Evolutionary conservation across 2,329 filamentous ascomycete species (phyloP), one percentile per base, ranked within the genome.

Genomic region (Nectriaceae sp.): DNA sequence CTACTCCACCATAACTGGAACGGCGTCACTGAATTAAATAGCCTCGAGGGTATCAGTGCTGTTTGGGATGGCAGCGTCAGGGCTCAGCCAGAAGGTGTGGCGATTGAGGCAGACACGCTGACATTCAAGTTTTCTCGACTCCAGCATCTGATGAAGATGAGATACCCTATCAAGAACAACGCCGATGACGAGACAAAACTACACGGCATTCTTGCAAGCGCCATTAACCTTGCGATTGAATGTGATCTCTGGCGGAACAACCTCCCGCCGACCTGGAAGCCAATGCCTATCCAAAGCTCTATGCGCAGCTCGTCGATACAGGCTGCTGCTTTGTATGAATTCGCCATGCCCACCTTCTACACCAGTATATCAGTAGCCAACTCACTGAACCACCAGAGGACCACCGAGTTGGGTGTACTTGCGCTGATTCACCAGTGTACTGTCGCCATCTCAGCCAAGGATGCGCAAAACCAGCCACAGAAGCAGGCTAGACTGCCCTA

Each of bases 1-100:
- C 21, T 48, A 15, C 46, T 48, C 16, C 16, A 48, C n/a, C 36
- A 40, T 37, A 37, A 13, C 10, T 16, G 41, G 41, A 20, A 44
- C 26, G 13, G n/a, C 11, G 3, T 36, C 13, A 10, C 18, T 15
- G 16, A 40, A 16, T 10, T 31, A 11, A 22, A 8, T 15, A 36
- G 21, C 8, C 19, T 45, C n/a, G 44, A 46, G 18, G 20, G 18
- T 11, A 8, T 46, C 21, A 19, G n/a, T 18, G 20, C 16, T 40
- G 26, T 40, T 5, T 46, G 44, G 36, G 24, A 33, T 11, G 11
- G 24, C 13, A 26, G 15, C 19, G 24, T 18, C 15, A 20, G 11
- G 13, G 10, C 18, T 15, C 19, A 21, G n/a, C 22, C 37, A 16
- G 10, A 19, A 26, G 24, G 44, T 10, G 13, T 20, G 35, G 44